Percentiles rank a stretch among this genome's conserved stretches.
Evolutionary conservation across 768 basidiomycete species (phyloP).

Genomic region (Lactarius evosmus): DNA sequence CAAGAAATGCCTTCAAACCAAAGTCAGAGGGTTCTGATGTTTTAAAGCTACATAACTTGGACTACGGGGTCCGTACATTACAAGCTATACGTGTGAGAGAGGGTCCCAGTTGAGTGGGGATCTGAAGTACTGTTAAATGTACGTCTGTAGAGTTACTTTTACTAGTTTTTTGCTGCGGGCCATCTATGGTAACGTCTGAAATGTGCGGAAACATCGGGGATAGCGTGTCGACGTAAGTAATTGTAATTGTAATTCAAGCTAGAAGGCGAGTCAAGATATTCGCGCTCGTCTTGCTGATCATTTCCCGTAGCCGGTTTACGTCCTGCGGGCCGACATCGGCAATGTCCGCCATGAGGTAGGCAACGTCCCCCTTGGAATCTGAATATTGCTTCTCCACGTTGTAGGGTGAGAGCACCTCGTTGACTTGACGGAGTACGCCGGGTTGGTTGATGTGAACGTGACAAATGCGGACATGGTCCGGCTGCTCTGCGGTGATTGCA

Average conservation of each 20-base stretch:
- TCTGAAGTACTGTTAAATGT: slow-evolving; percentile 17
- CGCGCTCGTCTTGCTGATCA: slow-evolving; percentile 72
- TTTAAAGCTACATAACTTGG: slow-evolving; percentile 14
- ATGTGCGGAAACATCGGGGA: background rate
- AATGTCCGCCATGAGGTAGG: slow-evolving; percentile 97
- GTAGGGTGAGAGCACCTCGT: slow-evolving; percentile 89
- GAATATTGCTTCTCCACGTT: slow-evolving; percentile 99
- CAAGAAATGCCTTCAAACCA: slow-evolving; percentile 63
- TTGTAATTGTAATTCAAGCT: too few species aligned
- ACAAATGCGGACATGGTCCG: slow-evolving; percentile 82
- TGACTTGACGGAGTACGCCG: slow-evolving; percentile 92
- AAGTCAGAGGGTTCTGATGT: slow-evolving; percentile 39
- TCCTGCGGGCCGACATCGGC: slow-evolving; percentile 82
- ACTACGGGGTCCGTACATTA: slow-evolving; percentile 9
- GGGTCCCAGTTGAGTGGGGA: slow-evolving; percentile 26
- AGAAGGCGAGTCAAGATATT: slow-evolving; percentile 91
- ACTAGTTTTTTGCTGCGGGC: background rate
- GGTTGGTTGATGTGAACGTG: slow-evolving; percentile 95
- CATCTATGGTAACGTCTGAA: background rate
- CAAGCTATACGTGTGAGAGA: slow-evolving; percentile 12
- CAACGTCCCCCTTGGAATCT: slow-evolving; percentile 91
- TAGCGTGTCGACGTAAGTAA: background rate
- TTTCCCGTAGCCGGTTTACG: slow-evolving; percentile 70
- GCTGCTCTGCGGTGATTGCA: slow-evolving; percentile 82
- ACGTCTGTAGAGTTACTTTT: slow-evolving; percentile 4